Evolutionary conservation across 2,329 filamentous ascomycete species (phyloP).

Genomic region (Claviceps sorghi): DNA sequence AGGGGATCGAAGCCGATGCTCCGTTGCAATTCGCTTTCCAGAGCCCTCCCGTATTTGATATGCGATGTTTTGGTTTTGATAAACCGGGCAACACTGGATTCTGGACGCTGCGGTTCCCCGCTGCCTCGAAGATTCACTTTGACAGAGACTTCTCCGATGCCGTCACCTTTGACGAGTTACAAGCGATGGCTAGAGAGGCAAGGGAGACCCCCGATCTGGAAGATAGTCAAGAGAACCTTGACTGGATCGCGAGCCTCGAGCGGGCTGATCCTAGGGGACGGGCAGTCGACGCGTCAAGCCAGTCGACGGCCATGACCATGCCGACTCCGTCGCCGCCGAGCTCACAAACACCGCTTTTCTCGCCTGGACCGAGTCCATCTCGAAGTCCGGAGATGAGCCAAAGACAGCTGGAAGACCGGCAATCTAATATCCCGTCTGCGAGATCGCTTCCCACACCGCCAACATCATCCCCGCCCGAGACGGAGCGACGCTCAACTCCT

Average conservation of each 20-base stretch:
- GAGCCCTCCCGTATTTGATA: constrained; percentile 61
- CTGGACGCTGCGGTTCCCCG: constrained; percentile 63
- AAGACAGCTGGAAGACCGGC: not conserved
- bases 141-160: constrained; percentile 59
- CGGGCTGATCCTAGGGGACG: constrained; percentile 32
- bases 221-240: constrained; percentile 43
- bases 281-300: constrained; percentile 28
- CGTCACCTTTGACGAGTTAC: constrained; percentile 54
- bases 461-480: constrained; percentile 5
- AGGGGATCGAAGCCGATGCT: constrained; percentile 26
- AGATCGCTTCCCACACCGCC: constrained; percentile 6
- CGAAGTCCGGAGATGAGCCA: not conserved
- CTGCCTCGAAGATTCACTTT: constrained; percentile 60
- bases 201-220: constrained; percentile 32
- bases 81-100: constrained; percentile 54
- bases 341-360: not conserved
- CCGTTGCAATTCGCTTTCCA: constrained; percentile 44
- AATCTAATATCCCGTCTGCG: not conserved
- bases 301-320: constrained; percentile 27
- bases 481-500: not conserved
- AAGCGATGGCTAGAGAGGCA: constrained; percentile 47
- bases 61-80: constrained; percentile 68
- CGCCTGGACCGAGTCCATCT: not conserved
- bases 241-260: constrained; percentile 49
- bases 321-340: constrained; percentile 19